A percentile compares a stretch with the other conserved stretches of the same genome.
Conservation (phyloP, 1,284 basidiomycete genomes). For the Sanghuangporus weigelae region DNA sequence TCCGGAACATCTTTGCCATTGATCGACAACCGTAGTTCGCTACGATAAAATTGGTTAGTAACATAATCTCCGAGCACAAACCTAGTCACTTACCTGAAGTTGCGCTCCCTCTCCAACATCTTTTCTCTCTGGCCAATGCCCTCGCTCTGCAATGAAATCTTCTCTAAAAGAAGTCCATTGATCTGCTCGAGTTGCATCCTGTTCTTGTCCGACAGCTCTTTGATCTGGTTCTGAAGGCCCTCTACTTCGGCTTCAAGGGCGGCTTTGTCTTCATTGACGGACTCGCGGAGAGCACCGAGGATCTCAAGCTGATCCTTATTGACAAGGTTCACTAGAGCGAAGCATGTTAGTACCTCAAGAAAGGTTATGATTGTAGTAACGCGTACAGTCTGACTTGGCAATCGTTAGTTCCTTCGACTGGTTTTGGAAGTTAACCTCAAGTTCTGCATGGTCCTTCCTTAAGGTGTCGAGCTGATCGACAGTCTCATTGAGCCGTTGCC, state of each 20-base stretch:
- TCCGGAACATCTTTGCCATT: constrained; percentile 75
- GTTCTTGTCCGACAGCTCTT: constrained; percentile 76
- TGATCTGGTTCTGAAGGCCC: constrained; percentile 62
- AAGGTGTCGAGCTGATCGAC: constrained; percentile 77
- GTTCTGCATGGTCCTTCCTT: constrained; percentile 61
- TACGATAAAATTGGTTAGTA: constrained; percentile 25
- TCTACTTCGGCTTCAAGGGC: constrained; percentile 66
- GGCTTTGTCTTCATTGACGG: constrained; percentile 83
- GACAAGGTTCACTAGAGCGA: constrained; percentile 63
- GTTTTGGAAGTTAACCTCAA: constrained; percentile 68
- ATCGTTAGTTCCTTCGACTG: constrained; percentile 71
- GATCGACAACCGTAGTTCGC: constrained; percentile 69
- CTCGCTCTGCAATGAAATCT: constrained; percentile 85
- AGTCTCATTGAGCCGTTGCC: constrained; percentile 84
- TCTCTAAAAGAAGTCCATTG: constrained; percentile 82
- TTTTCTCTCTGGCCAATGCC: constrained; percentile 81
- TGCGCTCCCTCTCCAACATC: constrained; percentile 76
- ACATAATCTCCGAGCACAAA: constrained; percentile 9
- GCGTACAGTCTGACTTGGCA: constrained; percentile 82
- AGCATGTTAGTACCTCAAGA: background rate
- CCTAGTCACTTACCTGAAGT: constrained; percentile 55
- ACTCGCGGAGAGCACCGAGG: constrained; percentile 76
- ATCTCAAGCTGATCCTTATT: constrained; percentile 86
- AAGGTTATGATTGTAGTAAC: background rate
- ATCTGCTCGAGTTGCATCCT: constrained; percentile 90